Evolutionary conservation across 768 basidiomycete species (phyloP).

Genomic region (Leccinum longicurvipes): DNA sequence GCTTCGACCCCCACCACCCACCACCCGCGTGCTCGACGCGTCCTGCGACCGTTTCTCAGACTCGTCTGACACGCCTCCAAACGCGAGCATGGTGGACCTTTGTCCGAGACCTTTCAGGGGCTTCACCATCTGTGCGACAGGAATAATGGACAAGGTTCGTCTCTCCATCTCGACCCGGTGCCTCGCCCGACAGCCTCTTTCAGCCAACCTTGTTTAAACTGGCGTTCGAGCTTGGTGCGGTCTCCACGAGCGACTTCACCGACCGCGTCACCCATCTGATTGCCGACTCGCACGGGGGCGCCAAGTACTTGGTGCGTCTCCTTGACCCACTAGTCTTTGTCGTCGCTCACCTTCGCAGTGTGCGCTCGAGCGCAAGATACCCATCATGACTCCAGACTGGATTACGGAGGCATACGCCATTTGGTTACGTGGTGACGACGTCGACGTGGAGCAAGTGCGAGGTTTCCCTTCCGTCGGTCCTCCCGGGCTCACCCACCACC

Average conservation of each 20-base stretch:
- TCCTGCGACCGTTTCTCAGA: slow-evolving; percentile 43
- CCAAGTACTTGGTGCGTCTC: slow-evolving; percentile 71
- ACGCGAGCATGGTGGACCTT: slow-evolving; percentile 42
- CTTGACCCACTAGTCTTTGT: neutral
- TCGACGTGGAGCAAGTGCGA: slow-evolving; percentile 61
- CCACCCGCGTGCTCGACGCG: slow-evolving; percentile 25
- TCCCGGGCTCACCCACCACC: neutral
- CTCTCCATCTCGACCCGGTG: slow-evolving; percentile 1
- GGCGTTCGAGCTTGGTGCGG: slow-evolving; percentile 79
- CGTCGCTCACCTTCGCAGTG: slow-evolving; percentile 47
- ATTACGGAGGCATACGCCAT: slow-evolving; percentile 63
- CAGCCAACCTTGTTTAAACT: slow-evolving; percentile 72
- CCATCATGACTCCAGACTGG: slow-evolving; percentile 79
- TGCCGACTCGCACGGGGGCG: slow-evolving; percentile 73
- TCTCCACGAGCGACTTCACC: slow-evolving; percentile 67
- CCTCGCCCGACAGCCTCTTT: neutral
- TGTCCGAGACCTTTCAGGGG: slow-evolving; percentile 68
- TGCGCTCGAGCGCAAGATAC: slow-evolving; percentile 75
- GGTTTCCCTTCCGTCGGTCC: neutral
- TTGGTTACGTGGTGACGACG: slow-evolving; percentile 81
- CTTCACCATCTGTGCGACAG: slow-evolving; percentile 70
- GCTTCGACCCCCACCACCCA: slow-evolving; percentile 59
- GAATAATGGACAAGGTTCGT: slow-evolving; percentile 73
- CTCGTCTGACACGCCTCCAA: slow-evolving; percentile 43
- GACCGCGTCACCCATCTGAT: slow-evolving; percentile 87